Conservation (phyloP, 768 basidiomycete genomes). For the Chalciporus piperatus region DNA sequence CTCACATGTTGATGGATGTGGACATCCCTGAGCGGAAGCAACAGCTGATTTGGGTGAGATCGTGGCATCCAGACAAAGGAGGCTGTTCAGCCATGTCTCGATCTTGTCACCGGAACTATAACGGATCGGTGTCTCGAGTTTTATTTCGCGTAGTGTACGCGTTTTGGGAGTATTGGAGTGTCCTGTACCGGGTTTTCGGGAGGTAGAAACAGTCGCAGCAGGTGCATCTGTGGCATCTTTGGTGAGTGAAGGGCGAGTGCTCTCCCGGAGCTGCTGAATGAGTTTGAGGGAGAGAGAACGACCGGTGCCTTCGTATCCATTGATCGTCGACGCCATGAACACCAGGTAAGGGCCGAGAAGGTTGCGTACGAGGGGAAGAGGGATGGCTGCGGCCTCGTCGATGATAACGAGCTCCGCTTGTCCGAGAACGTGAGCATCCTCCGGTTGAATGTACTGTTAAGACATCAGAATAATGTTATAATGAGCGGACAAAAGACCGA, state of each 20-base stretch:
- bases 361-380: constrained; percentile 90
- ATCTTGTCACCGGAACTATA: constrained; percentile 84
- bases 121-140: constrained; percentile 92
- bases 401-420: constrained; percentile 98
- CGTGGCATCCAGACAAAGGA: constrained; percentile 90
- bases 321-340: constrained; percentile 99
- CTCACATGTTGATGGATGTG: constrained; percentile 91
- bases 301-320: constrained; percentile 99
- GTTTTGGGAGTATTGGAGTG: constrained; percentile 59
- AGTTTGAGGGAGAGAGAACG: constrained; percentile 97
- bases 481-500: constrained; percentile 31
- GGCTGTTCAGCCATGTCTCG: constrained; percentile 89
- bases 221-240: constrained; percentile 51
- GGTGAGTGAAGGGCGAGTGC: constrained; percentile 73
- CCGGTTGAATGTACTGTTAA: constrained; percentile 92
- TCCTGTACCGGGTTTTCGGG: constrained; percentile 48
- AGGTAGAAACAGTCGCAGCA: constrained; percentile 32
- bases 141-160: constrained; percentile 86
- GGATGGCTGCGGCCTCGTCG: constrained; percentile 98
- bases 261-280: constrained; percentile 93
- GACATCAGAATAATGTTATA: constrained; percentile 2
- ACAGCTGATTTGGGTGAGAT: constrained; percentile 44
- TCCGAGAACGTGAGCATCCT: constrained; percentile 96
- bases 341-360: constrained; percentile 96
- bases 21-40: constrained; percentile 65